Evolutionary conservation across 495 filamentous ascomycete genomes (phyloP).

Genomic region (Chaetomium fimeti): DNA sequence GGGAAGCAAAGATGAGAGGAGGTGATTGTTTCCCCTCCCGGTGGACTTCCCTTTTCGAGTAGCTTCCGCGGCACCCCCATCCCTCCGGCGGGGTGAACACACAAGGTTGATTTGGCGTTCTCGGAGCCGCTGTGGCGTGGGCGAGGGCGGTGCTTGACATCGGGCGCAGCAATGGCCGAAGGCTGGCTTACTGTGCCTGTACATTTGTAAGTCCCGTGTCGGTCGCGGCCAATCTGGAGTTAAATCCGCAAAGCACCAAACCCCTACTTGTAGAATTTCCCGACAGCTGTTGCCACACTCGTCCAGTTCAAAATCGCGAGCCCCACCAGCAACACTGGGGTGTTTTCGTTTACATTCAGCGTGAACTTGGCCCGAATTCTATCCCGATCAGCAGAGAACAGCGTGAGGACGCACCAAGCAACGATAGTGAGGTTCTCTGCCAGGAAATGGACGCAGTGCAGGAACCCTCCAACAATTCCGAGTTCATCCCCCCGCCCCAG

Average conservation of each 20-base stretch:
- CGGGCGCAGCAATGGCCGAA: no score
- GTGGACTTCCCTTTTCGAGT: background rate
- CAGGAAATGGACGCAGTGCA: background rate
- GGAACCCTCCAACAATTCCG: background rate
- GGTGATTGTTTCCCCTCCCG: background rate
- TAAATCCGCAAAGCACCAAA: background rate
- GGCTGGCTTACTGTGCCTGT: no score
- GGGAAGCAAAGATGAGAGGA: background rate
- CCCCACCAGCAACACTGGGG: background rate
- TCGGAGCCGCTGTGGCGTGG: background rate
- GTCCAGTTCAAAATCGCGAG: background rate
- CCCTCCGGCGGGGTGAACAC: no score
- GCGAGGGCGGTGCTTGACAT: background rate
- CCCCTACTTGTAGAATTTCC: no score
- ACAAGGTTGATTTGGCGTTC: background rate
- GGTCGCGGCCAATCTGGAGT: background rate
- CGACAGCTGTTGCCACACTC: no score
- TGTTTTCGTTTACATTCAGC: no score
- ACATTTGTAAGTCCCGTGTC: background rate
- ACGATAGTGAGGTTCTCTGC: background rate
- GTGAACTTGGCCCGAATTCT: background rate
- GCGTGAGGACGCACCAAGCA: background rate
- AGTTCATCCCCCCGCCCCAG: background rate
- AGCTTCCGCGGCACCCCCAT: background rate
- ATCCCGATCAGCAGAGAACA: background rate